Evolutionary conservation across 148 eudicot species (phyloP).

Genomic region (Chenopodium suecicum): DNA sequence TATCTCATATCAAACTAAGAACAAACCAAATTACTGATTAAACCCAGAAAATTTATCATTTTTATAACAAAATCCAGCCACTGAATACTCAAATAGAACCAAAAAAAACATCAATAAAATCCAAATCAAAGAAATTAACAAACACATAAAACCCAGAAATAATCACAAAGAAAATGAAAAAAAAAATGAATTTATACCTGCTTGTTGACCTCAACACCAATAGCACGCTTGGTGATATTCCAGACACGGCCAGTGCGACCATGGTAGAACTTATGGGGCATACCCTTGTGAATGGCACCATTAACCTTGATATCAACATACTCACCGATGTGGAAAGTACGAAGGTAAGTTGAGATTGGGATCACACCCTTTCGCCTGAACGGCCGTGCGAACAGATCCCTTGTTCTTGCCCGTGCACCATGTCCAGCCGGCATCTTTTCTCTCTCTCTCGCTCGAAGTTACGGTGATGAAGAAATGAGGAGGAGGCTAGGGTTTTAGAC

Average conservation of each 20-base stretch:
- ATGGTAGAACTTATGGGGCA: slow-evolving; percentile 58
- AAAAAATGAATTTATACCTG: slow-evolving; percentile 23
- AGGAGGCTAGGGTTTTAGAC: too few species aligned
- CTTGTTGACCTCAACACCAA: slow-evolving; percentile 51
- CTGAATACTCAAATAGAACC: not conserved
- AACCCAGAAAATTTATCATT: too few species aligned
- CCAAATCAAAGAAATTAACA: too few species aligned
- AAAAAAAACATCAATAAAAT: not conserved
- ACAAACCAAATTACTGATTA: not conserved
- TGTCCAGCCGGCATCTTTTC: slow-evolving; percentile 48
- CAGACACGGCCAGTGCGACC: slow-evolving; percentile 54
- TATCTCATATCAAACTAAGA: not conserved
- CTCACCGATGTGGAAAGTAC: slow-evolving; percentile 41
- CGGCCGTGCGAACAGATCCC: slow-evolving; percentile 40
- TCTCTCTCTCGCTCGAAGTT: not conserved
- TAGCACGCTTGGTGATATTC: slow-evolving; percentile 50
- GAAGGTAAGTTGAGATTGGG: slow-evolving; percentile 34
- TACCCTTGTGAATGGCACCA: slow-evolving; percentile 53
- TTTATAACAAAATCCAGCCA: not conserved
- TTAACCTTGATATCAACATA: slow-evolving; percentile 53
- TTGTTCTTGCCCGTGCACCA: slow-evolving; percentile 39
- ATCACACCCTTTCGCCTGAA: slow-evolving; percentile 46
- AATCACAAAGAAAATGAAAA: not conserved
- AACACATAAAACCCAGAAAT: too few species aligned
- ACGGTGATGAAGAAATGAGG: too few species aligned